These are phyloP conservation scores for Diaporthe vaccinii DNA, from an alignment of 2,329 filamentous ascomycete genomes.

Conservation along the genomic window DNA sequence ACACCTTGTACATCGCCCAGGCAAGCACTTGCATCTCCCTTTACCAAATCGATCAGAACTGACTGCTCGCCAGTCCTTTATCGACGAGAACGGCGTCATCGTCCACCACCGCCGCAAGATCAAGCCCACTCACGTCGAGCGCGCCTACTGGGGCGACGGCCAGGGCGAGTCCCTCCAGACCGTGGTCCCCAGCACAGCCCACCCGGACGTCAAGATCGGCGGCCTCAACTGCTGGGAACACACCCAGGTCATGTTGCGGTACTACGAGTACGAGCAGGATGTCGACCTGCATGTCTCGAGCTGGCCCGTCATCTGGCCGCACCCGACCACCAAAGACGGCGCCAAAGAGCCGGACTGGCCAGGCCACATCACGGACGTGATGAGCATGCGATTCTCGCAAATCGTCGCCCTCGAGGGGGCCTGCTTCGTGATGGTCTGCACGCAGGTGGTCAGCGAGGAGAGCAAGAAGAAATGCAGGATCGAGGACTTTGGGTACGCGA, in stretches of 20 bases:
- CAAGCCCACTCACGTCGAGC: conserved; percentile 64
- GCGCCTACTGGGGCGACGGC: conserved; percentile 67
- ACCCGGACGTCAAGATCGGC: conserved; percentile 62
- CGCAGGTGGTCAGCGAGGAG: conserved; percentile 45
- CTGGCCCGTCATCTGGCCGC: conserved; percentile 45
- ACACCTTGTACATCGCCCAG: conserved; percentile 61
- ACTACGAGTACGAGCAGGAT: conserved; percentile 45
- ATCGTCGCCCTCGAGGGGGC: conserved; percentile 46
- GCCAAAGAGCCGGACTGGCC: conserved; percentile 39
- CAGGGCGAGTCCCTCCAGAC: conserved; percentile 68
- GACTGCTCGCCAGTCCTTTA: neutral
- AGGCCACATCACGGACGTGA: conserved; percentile 43
- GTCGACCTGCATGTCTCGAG: conserved; percentile 47
- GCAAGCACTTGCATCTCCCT: neutral
- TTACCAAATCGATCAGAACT: neutral
- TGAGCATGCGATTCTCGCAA: conserved; percentile 42
- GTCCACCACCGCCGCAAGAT: conserved; percentile 63
- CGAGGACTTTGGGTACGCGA: conserved; percentile 5
- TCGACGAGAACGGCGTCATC: conserved; percentile 53
- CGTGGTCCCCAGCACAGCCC: conserved; percentile 59
- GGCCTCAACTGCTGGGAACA: conserved; percentile 71
- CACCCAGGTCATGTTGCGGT: conserved; percentile 63
- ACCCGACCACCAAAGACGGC: conserved; percentile 37
- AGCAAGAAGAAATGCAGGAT: conserved; percentile 29
- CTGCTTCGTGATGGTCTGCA: conserved; percentile 45